phyloP scores from a whole-genome alignment of 1,284 basidiomycete genomes.

The Irpex sp. region DNA sequence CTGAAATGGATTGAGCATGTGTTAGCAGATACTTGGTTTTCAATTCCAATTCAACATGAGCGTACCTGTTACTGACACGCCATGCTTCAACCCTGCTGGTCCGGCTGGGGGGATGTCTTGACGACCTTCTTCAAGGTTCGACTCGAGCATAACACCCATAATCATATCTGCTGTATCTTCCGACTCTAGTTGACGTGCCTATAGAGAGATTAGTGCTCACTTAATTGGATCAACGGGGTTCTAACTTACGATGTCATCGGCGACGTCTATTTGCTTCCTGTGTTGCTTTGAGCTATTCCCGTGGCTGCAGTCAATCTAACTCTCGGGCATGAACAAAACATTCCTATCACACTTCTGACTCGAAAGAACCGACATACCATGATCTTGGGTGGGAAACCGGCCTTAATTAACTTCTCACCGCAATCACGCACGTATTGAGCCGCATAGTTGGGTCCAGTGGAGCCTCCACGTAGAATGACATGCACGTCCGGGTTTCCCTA shows the following conservation, averaged over 20 bases:
- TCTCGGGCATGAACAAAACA: conserved; percentile 1
- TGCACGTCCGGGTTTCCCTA: conserved; percentile 89
- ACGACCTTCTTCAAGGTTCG: conserved; percentile 86
- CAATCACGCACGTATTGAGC: conserved; percentile 79
- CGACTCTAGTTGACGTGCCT: conserved; percentile 72
- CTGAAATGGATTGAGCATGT: conserved; percentile 24
- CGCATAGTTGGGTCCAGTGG: conserved; percentile 83
- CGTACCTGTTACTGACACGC: conserved; percentile 74
- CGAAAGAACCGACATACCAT: conserved; percentile 56
- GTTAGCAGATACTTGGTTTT: neutral
- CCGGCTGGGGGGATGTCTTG: conserved; percentile 85
- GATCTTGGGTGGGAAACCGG: conserved; percentile 74
- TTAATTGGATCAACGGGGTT: neutral
- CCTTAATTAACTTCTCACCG: conserved; percentile 75
- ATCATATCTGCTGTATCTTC: conserved; percentile 74
- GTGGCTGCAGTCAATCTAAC: conserved; percentile 93
- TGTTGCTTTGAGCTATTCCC: conserved; percentile 92
- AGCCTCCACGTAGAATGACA: conserved; percentile 86
- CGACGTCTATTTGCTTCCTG: conserved; percentile 79
- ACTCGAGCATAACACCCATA: conserved; percentile 98
- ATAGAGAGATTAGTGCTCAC: conserved; percentile 4
- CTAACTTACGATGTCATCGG: conserved; percentile 72
- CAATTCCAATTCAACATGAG: neutral
- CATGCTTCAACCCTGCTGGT: conserved; percentile 78
- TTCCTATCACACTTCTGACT: neutral